phyloP scores from a whole-genome alignment of 371 early-diverging fungal genomes.

The Apophysomyces sp. region DNA sequence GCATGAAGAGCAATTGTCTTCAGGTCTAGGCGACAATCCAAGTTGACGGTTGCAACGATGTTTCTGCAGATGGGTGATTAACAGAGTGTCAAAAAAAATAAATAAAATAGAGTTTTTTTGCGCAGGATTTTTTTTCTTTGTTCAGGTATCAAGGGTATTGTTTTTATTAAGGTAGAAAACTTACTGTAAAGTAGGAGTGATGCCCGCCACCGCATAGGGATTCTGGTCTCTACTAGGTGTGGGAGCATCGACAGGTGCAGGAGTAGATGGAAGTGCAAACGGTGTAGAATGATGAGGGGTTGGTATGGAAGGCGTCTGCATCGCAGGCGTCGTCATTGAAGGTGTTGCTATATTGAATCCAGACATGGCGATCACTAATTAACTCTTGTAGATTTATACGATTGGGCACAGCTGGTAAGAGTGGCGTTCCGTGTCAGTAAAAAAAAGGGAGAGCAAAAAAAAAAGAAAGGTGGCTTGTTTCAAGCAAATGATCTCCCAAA shows the following conservation, averaged over 20 bases:
- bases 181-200: constrained; percentile 86
- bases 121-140: not conserved
- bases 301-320: constrained; percentile 51
- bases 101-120: not conserved
- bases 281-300: constrained; percentile 45
- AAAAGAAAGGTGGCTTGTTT: constrained; percentile 18
- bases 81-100: constrained; percentile 6
- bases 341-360: constrained; percentile 54
- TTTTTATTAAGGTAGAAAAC: constrained; percentile 26
- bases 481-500: constrained; percentile 6
- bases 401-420: not conserved
- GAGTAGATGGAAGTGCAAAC: constrained; percentile 48
- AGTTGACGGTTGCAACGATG: constrained; percentile 99
- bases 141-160: not conserved
- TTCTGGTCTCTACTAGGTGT: constrained; percentile 55
- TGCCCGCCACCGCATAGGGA: constrained; percentile 68
- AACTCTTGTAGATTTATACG: not conserved
- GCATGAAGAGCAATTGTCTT: constrained; percentile 99
- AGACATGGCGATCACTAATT: constrained; percentile 28
- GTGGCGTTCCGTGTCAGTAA: not conserved
- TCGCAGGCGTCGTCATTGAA: constrained; percentile 47
- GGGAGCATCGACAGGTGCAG: constrained; percentile 50
- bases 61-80: constrained; percentile 63
- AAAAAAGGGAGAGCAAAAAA: constrained; percentile 14
- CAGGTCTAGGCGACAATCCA: constrained; percentile 98